Percentiles rank a stretch among this genome's conserved stretches.
Evolutionary conservation across 2,329 filamentous ascomycete genomes (phyloP).

Genomic region (Pyrenophora tritici-repentis): DNA sequence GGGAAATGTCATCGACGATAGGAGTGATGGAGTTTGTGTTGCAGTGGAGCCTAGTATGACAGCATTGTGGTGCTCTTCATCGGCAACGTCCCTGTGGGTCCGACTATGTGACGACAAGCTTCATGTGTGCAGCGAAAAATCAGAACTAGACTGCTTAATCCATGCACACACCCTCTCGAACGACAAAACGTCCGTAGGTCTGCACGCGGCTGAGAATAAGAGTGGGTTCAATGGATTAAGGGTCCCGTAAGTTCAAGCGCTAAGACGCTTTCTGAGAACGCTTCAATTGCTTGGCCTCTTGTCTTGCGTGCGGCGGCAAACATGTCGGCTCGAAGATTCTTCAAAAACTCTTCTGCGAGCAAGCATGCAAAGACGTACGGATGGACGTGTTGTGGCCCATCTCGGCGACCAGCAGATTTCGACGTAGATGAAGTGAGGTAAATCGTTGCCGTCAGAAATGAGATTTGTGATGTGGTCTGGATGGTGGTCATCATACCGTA

Average conservation of each 20-base stretch:
- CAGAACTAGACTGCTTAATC: not conserved
- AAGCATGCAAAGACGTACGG: too few relatives aligned
- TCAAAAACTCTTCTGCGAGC: not conserved
- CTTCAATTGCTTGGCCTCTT: constrained; percentile 1
- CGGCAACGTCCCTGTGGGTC: constrained; percentile 5
- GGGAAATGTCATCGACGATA: constrained; percentile 12
- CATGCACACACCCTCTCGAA: constrained; percentile 4
- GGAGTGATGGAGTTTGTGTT: not conserved
- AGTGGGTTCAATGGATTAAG: constrained; percentile 7
- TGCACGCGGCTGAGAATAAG: constrained; percentile 11
- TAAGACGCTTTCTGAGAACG: not conserved
- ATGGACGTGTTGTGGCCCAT: not conserved
- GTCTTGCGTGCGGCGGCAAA: not conserved
- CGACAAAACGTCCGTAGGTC: constrained; percentile 9
- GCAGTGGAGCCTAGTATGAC: constrained; percentile 12
- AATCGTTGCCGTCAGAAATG: not conserved
- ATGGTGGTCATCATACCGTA: constrained; percentile 1
- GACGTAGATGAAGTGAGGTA: not conserved
- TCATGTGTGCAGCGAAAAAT: constrained; percentile 11
- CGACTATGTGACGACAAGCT: constrained; percentile 14
- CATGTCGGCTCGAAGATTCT: not conserved
- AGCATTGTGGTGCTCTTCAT: constrained; percentile 4
- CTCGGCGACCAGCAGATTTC: not conserved
- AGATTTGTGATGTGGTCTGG: not conserved
- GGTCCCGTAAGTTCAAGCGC: constrained; percentile 1